Conservation (phyloP, 2,329 filamentous ascomycete genomes). For the Hirsutella rhossiliensis region DNA sequence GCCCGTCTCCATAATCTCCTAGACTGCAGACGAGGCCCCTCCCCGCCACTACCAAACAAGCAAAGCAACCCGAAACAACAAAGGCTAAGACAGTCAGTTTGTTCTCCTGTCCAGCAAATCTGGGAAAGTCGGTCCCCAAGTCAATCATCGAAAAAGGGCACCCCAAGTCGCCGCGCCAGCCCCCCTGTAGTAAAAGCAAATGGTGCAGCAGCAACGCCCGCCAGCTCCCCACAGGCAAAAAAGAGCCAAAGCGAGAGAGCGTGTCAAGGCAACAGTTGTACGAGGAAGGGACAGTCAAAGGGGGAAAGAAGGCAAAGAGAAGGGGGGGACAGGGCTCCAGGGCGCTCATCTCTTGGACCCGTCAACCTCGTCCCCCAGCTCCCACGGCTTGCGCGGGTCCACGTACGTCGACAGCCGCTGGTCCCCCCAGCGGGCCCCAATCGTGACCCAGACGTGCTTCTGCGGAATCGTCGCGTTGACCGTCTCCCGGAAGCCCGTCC, state of each 20-base stretch:
- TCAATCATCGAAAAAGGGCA: no score
- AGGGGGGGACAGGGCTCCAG: not conserved
- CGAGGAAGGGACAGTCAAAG: not conserved
- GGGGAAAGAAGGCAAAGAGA: not conserved
- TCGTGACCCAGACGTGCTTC: slow-evolving; percentile 58
- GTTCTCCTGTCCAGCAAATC: no score
- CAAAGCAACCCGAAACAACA: no score
- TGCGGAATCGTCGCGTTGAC: slow-evolving; percentile 35
- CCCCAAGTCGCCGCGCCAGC: no score
- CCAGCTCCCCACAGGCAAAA: not conserved
- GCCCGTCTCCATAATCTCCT: no score
- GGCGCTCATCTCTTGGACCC: slow-evolving; percentile 14
- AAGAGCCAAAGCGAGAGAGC: not conserved
- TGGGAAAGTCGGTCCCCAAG: no score
- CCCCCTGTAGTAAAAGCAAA: no score
- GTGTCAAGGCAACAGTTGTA: no score
- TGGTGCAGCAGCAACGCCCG: not conserved
- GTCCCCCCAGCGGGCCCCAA: slow-evolving; percentile 52
- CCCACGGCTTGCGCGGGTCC: slow-evolving; percentile 39
- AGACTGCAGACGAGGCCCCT: no score
- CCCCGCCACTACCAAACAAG: no score
- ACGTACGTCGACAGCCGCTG: slow-evolving; percentile 40
- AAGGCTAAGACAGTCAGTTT: no score
- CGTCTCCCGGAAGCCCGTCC: slow-evolving; percentile 46
- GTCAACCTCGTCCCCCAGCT: slow-evolving; percentile 42